phyloP scores from a whole-genome alignment of 2,329 filamentous ascomycete species.

The Fusarium sp. region DNA sequence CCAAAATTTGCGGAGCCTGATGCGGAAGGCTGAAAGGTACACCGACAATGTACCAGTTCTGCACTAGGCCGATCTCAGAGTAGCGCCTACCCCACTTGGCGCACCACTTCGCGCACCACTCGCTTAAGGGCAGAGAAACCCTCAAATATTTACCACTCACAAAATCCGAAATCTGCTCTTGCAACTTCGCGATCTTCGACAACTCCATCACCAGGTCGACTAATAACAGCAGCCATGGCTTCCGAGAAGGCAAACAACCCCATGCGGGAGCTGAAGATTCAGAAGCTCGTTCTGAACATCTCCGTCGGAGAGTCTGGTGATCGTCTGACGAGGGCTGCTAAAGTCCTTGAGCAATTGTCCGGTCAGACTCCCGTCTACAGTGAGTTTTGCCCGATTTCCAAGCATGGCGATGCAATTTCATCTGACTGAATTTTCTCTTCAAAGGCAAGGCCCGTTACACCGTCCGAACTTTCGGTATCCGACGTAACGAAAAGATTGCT shows the following conservation, averaged over 20 bases:
- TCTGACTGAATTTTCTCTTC: constrained; percentile 38
- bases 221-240: constrained; percentile 58
- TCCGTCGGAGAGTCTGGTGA: constrained; percentile 99
- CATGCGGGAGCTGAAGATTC: constrained; percentile 99
- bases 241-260: constrained; percentile 94
- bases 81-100: constrained; percentile 36
- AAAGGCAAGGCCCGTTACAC: constrained; percentile 99
- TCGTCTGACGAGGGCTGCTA: constrained; percentile 99
- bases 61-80: constrained; percentile 45
- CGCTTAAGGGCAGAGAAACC: constrained; percentile 58
- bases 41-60: constrained; percentile 47
- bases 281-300: constrained; percentile 99
- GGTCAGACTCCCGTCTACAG: constrained; percentile 99
- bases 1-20: constrained; percentile 62
- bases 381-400: constrained; percentile 60
- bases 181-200: constrained; percentile 50
- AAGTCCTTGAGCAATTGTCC: constrained; percentile 99
- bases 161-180: constrained; percentile 50
- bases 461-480: constrained; percentile 99
- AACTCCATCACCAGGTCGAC: constrained; percentile 54
- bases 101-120: constrained; percentile 45
- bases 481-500: constrained; percentile 99
- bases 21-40: constrained; percentile 56
- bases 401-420: constrained; percentile 26
- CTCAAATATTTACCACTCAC: constrained; percentile 55